phyloP scores from a whole-genome alignment of 805 yeast species.

The Barnettozyma sucrosica region DNA sequence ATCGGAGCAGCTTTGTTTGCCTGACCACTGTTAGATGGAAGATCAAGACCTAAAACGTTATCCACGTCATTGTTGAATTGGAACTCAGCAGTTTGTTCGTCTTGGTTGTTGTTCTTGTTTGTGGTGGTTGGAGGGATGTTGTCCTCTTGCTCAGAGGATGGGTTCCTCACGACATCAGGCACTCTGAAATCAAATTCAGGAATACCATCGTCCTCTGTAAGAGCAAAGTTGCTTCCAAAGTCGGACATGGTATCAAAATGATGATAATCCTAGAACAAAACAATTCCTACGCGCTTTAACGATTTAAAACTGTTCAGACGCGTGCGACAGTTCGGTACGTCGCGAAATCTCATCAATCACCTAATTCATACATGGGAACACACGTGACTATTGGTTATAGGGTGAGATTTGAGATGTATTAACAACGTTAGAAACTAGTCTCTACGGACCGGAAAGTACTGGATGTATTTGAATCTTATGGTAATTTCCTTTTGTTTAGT shows the following conservation, averaged over 20 bases:
- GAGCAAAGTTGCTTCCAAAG: background rate
- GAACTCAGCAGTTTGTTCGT: background rate
- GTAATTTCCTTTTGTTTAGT: no score
- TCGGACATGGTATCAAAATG: background rate
- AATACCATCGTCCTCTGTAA: background rate
- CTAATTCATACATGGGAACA: no score
- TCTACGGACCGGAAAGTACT: no score
- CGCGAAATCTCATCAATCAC: no score
- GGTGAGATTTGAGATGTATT: no score
- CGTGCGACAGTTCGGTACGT: no score
- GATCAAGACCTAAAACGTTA: conserved; percentile 9
- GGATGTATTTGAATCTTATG: no score
- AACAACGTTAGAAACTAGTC: no score
- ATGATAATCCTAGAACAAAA: no score
- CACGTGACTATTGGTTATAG: no score
- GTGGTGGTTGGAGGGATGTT: background rate
- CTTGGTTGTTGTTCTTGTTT: background rate
- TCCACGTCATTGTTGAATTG: conserved; percentile 5
- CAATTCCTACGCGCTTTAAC: background rate
- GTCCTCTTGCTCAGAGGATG: background rate
- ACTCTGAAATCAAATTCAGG: background rate
- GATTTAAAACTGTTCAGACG: no score
- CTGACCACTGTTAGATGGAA: background rate
- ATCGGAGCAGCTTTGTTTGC: background rate
- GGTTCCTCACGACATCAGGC: background rate